Evolutionary conservation across 2,329 filamentous ascomycete genomes (phyloP), one percentile per base, ranked within the genome.

Genomic region (Dactylellina drechsleri): DNA sequence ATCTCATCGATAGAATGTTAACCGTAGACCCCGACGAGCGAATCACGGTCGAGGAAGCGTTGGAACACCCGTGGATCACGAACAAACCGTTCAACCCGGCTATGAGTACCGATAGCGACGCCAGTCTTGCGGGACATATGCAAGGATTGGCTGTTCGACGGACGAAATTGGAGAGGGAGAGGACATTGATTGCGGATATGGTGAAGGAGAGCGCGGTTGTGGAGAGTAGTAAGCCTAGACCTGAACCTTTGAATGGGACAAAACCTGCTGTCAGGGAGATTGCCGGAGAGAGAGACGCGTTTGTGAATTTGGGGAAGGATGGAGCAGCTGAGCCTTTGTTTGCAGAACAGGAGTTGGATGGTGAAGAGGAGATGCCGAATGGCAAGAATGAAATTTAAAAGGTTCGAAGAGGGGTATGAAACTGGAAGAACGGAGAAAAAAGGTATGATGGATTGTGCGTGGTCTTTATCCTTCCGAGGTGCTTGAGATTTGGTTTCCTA

Each of bases 1-100:
- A 98, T 78, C 85, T 99, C 40, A 98, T 99, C 78, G 95, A 99
- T 81, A 87, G 87, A 49, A 99, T 99, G 95, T 87, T 99, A 59
- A 91, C 92, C 1, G 93, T 97, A 40, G 90, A 97, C 77, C 90
- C 92, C 1, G 88, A 92, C 28, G 88, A 90, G 81, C 89, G 95
- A 57, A 94, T 91, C 82, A 94, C 91, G 0, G 89, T 99, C 74
- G 93, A 98, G 77, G 89, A 96, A 79, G 98, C 95, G 80, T 86
- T 99, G 8, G 85, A 91, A 77, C 95, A 99, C 80, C 93, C 94
- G 0, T 99, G 95, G 95, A 87, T 92, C 64, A 92, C 88, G 0
- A 86, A 88, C 77, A 86, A 83, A 47, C 77, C 81, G 13, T 84
- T 87, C 41, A 89, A 86, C 74, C 85, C 90, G 31, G 89, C 89